These are phyloP conservation scores for Pholiota conissans DNA, from an alignment of 768 basidiomycete species.

Conservation along the genomic window DNA sequence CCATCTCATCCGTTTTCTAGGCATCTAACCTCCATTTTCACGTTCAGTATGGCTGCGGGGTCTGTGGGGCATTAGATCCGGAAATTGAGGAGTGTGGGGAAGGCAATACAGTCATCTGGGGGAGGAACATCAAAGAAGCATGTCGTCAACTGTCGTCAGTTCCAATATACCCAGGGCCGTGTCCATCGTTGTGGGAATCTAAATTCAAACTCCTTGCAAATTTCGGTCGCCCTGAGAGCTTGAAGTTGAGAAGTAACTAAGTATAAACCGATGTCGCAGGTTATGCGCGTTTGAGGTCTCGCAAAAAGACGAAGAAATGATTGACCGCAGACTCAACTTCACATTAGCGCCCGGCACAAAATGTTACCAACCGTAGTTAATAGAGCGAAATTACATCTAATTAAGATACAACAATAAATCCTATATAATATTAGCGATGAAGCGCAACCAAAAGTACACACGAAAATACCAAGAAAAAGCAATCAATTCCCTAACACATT, in stretches of 20 bases:
- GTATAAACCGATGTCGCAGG: neutral
- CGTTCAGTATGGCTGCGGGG: neutral
- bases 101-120: neutral
- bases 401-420: too few relatives aligned
- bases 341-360: too few relatives aligned
- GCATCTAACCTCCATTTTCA: neutral
- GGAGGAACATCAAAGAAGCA: conserved; percentile 1
- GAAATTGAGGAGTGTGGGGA: neutral
- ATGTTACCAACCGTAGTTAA: too few relatives aligned
- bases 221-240: neutral
- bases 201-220: neutral
- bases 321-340: too few relatives aligned
- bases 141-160: neutral
- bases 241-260: neutral
- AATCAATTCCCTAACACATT: conserved; percentile 39
- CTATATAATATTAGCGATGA: too few relatives aligned
- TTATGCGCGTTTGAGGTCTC: too few relatives aligned
- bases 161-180: neutral
- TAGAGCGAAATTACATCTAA: too few relatives aligned
- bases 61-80: conserved; percentile 1
- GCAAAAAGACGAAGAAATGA: too few relatives aligned
- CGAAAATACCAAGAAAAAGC: too few relatives aligned
- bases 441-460: too few relatives aligned
- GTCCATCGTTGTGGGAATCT: neutral
- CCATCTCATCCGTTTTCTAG: too few relatives aligned